A percentile compares a stretch with the other conserved stretches of the same genome.
Evolutionary conservation across 176 grass and related monocot species (phyloP).

Genomic region (Saccharum spontaneum): DNA sequence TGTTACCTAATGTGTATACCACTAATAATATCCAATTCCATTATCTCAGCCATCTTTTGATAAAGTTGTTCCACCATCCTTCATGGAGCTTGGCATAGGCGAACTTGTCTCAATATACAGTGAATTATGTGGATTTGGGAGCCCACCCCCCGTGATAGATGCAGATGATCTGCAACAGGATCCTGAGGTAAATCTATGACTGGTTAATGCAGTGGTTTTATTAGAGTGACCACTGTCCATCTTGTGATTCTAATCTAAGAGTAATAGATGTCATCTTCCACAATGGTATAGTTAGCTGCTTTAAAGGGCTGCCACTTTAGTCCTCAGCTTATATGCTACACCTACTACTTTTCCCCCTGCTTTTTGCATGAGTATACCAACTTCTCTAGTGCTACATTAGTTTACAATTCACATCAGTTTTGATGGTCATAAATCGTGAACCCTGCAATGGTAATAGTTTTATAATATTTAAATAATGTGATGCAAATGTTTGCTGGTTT

Average conservation of each 20-base stretch:
- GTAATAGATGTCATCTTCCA: not conserved
- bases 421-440: not conserved
- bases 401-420: not conserved
- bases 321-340: constrained; percentile 18
- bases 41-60: constrained; percentile 81
- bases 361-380: not conserved
- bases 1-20: not conserved
- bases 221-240: not conserved
- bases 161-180: constrained; percentile 80
- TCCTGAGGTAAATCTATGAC: constrained; percentile 65
- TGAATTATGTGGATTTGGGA: constrained; percentile 76
- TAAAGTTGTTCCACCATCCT: constrained; percentile 76
- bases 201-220: constrained; percentile 2
- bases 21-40: constrained; percentile 32
- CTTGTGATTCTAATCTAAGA: not conserved
- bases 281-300: not conserved
- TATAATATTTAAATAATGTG: constrained; percentile 9
- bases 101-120: constrained; percentile 87
- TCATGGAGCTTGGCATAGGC: constrained; percentile 89
- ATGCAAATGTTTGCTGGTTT: constrained; percentile 4
- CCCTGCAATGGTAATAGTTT: not conserved
- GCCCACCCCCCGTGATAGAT: constrained; percentile 85
- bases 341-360: not conserved
- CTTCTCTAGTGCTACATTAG: not conserved
- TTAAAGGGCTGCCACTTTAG: constrained; percentile 19